phyloP scores from a whole-genome alignment of 148 eudicot genomes.

The Polygonum aviculare region DNA sequence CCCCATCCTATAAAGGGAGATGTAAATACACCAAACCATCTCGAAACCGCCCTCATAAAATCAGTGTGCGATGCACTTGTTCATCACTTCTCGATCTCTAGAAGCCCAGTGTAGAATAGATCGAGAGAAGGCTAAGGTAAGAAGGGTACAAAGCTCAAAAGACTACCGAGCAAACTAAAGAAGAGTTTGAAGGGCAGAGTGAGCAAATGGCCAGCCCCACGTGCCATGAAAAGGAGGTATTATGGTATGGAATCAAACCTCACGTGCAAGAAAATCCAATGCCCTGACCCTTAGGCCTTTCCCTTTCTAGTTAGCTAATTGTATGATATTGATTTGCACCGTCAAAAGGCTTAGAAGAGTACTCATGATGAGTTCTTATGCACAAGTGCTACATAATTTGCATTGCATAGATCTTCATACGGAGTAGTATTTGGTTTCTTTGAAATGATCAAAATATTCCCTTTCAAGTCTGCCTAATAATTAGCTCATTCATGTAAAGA shows the following conservation, averaged over 20 bases:
- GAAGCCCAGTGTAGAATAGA: neutral
- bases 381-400: neutral
- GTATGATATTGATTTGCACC: neutral
- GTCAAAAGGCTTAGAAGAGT: neutral
- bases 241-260: constrained; percentile 28
- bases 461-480: constrained; percentile 9
- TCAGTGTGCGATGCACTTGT: neutral
- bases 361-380: neutral
- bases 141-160: neutral
- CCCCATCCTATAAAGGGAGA: neutral
- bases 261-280: constrained; percentile 80
- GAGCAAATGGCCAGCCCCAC: constrained; percentile 32
- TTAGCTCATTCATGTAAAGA: neutral
- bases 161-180: neutral
- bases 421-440: constrained; percentile 18
- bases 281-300: constrained; percentile 17
- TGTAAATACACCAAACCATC: neutral
- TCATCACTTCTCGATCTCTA: neutral
- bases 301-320: neutral
- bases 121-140: too few relatives aligned
- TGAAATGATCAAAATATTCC: constrained; percentile 38
- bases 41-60: too few relatives aligned
- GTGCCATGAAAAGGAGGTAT: constrained; percentile 35
- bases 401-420: neutral
- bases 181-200: neutral